These are phyloP conservation scores for Mycena amicta DNA, from an alignment of 768 basidiomycete genomes.

Conservation along the genomic window DNA sequence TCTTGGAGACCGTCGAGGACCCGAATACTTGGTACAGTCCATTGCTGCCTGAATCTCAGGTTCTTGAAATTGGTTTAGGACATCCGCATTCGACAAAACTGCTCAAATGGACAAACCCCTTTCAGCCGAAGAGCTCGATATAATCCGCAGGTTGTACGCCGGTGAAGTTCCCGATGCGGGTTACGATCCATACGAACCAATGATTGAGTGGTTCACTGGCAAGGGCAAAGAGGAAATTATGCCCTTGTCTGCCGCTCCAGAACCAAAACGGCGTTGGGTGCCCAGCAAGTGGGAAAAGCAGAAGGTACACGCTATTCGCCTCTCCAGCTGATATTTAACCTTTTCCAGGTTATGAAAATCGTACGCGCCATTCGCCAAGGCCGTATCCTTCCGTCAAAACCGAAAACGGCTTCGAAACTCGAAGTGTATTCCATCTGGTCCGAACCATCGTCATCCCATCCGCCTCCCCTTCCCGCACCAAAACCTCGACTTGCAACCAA, in stretches of 20 bases:
- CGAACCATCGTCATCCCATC: conserved; percentile 68
- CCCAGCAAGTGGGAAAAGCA: conserved; percentile 99
- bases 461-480: conserved; percentile 91
- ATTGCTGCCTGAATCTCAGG: conserved; percentile 27
- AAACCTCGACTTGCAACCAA: conserved; percentile 88
- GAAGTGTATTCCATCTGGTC: conserved; percentile 91
- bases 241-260: conserved; percentile 89
- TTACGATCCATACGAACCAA: conserved; percentile 94
- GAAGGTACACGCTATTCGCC: conserved; percentile 62
- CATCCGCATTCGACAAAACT: conserved; percentile 88
- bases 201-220: conserved; percentile 95
- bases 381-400: conserved; percentile 88
- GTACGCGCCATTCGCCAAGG: conserved; percentile 97
- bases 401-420: conserved; percentile 67
- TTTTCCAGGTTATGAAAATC: conserved; percentile 92
- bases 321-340: conserved; percentile 3
- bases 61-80: conserved; percentile 66
- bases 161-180: conserved; percentile 88
- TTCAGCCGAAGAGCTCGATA: conserved; percentile 88
- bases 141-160: conserved; percentile 87
- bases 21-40: conserved; percentile 73
- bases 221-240: conserved; percentile 93
- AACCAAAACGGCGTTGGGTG: conserved; percentile 95
- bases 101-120: conserved; percentile 84
- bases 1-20: conserved; percentile 91